Base-by-base conservation (phyloP, 2,329 filamentous ascomycete genomes). In the Capronia americana region DNA sequence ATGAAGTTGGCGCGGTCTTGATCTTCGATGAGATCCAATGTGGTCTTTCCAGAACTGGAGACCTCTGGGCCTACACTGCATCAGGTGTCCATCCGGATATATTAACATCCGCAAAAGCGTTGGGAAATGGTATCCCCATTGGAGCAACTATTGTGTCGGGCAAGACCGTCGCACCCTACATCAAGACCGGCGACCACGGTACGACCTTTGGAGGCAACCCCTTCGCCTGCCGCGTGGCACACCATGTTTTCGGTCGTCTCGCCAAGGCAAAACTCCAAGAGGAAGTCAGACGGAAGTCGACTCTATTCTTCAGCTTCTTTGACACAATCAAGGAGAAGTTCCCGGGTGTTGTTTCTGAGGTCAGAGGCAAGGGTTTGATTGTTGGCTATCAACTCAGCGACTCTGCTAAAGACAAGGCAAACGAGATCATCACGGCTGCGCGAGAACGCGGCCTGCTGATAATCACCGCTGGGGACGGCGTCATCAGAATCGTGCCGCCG, bases 11-110 rank as follows among this genome's bases (percentile, higher is more conserved):
- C 59, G 93, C 94, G 1, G 87, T 98, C 3, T 82, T 99, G 64
- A 91, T 97, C 75, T 94, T 95, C 78, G 95, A 99, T 75, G 95
- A 99, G 83, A 99, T 99, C 69, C 95, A 99, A 80, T 97, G 93
- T 78, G 95, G 95, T 61, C 84, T 99, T 38, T 88, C 89, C 28
- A 89, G 95, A 60, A 98, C 95, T 1, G 95, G 95, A 41, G 85
- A 84, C 12, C 85, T 99, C 73, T 99, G 95, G 95, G 95, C 95
- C 0, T 94, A 99, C 76, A 73, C 76, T 10, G 76, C 77, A 26
- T 77, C 76, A 26, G 74, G 69, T 23, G 92, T 93, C 1, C 95
- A 99, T 76, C 95, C 95, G 6, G 95, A 99, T 74, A 90, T 99
- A 71, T 81, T 99, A 70, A 97, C 94, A 14, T 94, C 92, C 0